Evolutionary conservation across 495 filamentous ascomycete species (phyloP).

Genomic region (Aspergillus nanangensis): DNA sequence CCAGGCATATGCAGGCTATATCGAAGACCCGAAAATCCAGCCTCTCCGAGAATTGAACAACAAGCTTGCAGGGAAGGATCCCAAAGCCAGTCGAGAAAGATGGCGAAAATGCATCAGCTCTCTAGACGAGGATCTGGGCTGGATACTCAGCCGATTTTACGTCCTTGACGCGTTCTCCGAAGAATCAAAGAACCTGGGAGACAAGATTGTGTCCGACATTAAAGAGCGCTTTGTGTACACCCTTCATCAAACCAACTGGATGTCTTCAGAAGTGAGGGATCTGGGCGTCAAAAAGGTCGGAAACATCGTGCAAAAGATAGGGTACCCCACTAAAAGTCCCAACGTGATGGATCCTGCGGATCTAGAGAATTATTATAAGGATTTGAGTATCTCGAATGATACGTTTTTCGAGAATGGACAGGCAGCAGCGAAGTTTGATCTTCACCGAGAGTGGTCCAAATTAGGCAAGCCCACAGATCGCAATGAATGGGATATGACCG

Average conservation of each 20-base stretch:
- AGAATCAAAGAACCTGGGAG: slow-evolving; percentile 59
- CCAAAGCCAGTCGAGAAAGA: slow-evolving; percentile 57
- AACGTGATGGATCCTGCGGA: slow-evolving; percentile 56
- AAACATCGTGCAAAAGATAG: slow-evolving; percentile 71
- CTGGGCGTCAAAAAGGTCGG: slow-evolving; percentile 63
- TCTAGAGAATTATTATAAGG: slow-evolving; percentile 54
- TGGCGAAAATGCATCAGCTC: slow-evolving; percentile 63
- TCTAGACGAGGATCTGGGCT: slow-evolving; percentile 53
- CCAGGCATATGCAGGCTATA: slow-evolving; percentile 40
- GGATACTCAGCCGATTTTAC: slow-evolving; percentile 63
- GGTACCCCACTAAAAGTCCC: slow-evolving; percentile 63
- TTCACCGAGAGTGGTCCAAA: slow-evolving; percentile 49
- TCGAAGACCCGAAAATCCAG: slow-evolving; percentile 55
- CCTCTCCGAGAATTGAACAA: slow-evolving; percentile 58
- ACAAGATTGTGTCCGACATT: slow-evolving; percentile 66
- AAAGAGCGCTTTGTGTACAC: slow-evolving; percentile 59
- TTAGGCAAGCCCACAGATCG: slow-evolving; percentile 59
- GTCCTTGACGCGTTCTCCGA: slow-evolving; percentile 61
- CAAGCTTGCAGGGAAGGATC: slow-evolving; percentile 53
- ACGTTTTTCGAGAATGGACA: slow-evolving; percentile 60
- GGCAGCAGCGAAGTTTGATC: slow-evolving; percentile 42
- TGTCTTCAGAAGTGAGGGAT: slow-evolving; percentile 60
- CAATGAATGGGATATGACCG: slow-evolving; percentile 60
- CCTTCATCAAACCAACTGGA: slow-evolving; percentile 58
- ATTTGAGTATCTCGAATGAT: slow-evolving; percentile 45